Evolutionary conservation across 208 protist species (phyloP).

Genomic region (Plasmodiophora brassicae): DNA sequence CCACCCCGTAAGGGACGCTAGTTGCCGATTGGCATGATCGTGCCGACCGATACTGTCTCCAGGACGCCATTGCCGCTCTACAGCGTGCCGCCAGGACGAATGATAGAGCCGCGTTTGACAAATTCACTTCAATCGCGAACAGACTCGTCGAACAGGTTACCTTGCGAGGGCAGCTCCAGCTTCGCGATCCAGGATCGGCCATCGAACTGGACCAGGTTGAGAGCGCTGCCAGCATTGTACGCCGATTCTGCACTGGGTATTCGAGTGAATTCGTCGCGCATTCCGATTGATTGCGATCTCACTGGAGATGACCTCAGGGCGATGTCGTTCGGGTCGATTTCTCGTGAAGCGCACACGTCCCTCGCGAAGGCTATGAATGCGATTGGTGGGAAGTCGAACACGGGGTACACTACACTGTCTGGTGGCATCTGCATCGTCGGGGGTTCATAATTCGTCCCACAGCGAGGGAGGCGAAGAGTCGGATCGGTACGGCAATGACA

Average conservation of each 20-base stretch:
- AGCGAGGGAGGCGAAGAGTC: slow-evolving; percentile 44
- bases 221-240: slow-evolving; percentile 64
- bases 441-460: slow-evolving; percentile 46
- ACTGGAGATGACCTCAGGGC: no score
- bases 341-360: slow-evolving; percentile 66
- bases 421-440: slow-evolving; percentile 64
- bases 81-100: slow-evolving; percentile 1
- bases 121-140: slow-evolving; percentile 28
- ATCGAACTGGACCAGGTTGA: slow-evolving; percentile 58
- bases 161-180: slow-evolving; percentile 29
- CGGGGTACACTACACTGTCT: slow-evolving; percentile 45
- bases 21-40: background rate
- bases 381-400: slow-evolving; percentile 70
- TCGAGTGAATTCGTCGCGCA: background rate
- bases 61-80: slow-evolving; percentile 26
- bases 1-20: background rate
- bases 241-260: slow-evolving; percentile 66
- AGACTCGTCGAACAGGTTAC: slow-evolving; percentile 35
- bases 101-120: slow-evolving; percentile 10
- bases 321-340: slow-evolving; percentile 75
- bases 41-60: background rate
- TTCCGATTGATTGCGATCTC: background rate
- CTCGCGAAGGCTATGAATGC: slow-evolving; percentile 72
- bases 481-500: slow-evolving; percentile 55
- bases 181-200: background rate